Percentiles rank a stretch among this genome's conserved stretches.
Evolutionary conservation across 2,329 filamentous ascomycete species (phyloP).

Genomic region (Ceratocystis destructans): DNA sequence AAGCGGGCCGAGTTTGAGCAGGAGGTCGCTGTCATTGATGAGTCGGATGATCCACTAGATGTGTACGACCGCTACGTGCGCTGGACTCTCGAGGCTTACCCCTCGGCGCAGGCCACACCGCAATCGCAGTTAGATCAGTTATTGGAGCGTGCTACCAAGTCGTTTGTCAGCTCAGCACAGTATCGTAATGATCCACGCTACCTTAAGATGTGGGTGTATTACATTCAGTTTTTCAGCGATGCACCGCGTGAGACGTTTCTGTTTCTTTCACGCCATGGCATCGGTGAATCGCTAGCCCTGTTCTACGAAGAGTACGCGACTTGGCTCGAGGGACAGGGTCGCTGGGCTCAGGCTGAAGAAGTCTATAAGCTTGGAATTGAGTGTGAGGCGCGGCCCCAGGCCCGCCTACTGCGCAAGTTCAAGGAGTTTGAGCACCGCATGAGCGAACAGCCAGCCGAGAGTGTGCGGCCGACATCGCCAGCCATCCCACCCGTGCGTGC

Average conservation of each 20-base stretch:
- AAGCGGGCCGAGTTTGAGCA: constrained; percentile 74
- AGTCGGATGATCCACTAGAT: constrained; percentile 90
- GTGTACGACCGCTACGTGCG: constrained; percentile 93
- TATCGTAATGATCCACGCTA: constrained; percentile 96
- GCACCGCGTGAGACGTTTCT: constrained; percentile 85
- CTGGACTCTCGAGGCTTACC: constrained; percentile 93
- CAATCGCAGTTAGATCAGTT: constrained; percentile 81
- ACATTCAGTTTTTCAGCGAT: constrained; percentile 85
- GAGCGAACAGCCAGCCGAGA: constrained; percentile 46
- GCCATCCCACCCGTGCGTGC: constrained; percentile 72
- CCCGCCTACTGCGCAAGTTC: constrained; percentile 76
- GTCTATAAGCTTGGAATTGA: constrained; percentile 85
- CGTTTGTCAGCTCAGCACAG: constrained; percentile 69
- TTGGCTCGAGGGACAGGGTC: constrained; percentile 72
- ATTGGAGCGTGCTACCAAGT: constrained; percentile 82
- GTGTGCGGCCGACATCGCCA: constrained; percentile 60
- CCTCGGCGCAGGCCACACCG: constrained; percentile 79
- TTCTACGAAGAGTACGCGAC: constrained; percentile 96
- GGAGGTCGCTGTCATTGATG: constrained; percentile 62
- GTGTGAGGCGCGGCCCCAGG: constrained; percentile 67
- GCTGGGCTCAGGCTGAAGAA: constrained; percentile 87
- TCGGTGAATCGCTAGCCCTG: constrained; percentile 74
- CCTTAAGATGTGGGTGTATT: constrained; percentile 83
- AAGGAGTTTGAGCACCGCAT: constrained; percentile 74
- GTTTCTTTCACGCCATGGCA: constrained; percentile 74